Base-by-base conservation (phyloP, 495 filamentous ascomycete genomes). In the Aspergillus incahuasiensis region DNA sequence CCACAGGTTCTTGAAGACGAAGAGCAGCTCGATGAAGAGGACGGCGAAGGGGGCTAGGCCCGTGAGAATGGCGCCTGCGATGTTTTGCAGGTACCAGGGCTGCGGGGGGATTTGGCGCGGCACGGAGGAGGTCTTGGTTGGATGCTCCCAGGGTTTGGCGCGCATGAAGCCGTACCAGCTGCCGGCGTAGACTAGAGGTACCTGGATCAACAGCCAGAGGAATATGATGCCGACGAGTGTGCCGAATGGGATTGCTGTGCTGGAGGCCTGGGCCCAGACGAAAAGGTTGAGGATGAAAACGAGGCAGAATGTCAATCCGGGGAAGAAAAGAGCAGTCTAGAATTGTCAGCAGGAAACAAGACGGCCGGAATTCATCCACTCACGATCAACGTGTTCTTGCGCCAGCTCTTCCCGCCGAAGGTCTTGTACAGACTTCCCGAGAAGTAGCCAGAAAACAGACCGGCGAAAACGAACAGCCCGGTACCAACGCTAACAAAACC, bases 361-460 rank as follows among this genome's bases (percentile, higher is more conserved):
- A 9, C 22, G 11, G 11, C 22, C 6, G 25, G 25, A 28, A 15
- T 6, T 8, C 13, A 15, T 24, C 5, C n/a, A 69, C 70, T 55
- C 68, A 78, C 76, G 54, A 95, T 85, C 6, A 94, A 63, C 7
- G 86, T 87, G 63, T 96, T 97, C 68, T 85, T 86, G 32, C 82
- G 79, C 85, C 90, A 95, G 44, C 87, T 77, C 20, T 79, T 69
- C 2, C 92, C 91, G 47, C 88, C 89, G 65, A 96, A 94, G 0
- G 90, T 95, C 72, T 88, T 86, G 74, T 91, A 95, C 0, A 96
- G 79, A 22, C 90, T 78, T 1, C 85, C 85, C 3, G 88, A 92
- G 69, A 92, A 96, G 70, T 95, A 96, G n/a, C 92, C 92, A 0
- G 91, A 95, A 69, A 95, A 91, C 11, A 90, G 63, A 20, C 92